A percentile compares a stretch with the other conserved stretches of the same genome.
These are phyloP conservation scores for Meyerozyma athensensis DNA, from an alignment of 1,139 yeast species.

Conservation along the genomic window DNA sequence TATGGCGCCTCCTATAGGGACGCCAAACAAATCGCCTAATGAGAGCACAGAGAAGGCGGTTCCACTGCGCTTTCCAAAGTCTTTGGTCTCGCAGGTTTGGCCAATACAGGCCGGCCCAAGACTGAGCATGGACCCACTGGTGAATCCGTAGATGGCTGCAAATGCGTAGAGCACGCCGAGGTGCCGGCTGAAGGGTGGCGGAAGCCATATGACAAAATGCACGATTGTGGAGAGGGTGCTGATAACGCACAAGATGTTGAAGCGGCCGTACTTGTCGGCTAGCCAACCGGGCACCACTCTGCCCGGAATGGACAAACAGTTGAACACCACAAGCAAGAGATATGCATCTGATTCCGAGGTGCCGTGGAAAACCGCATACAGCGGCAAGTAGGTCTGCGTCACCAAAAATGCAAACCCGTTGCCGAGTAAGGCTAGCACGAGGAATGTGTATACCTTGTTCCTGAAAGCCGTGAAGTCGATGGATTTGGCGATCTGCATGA, in stretches of 20 bases:
- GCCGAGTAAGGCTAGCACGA: conserved; percentile 27
- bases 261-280: conserved; percentile 30
- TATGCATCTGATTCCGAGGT: conserved; percentile 18
- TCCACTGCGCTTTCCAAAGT: conserved; percentile 28
- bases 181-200: conserved; percentile 23
- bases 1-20: conserved; percentile 36
- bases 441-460: conserved; percentile 20
- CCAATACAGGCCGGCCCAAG: conserved; percentile 29
- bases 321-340: conserved; percentile 24
- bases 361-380: conserved; percentile 27
- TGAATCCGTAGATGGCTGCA: conserved; percentile 25
- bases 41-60: conserved; percentile 31
- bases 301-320: conserved; percentile 27
- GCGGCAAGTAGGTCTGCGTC: conserved; percentile 22
- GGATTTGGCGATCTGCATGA: conserved; percentile 17
- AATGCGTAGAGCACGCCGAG: conserved; percentile 22
- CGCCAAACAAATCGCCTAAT: conserved; percentile 30
- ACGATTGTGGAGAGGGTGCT: conserved; percentile 18
- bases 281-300: conserved; percentile 24
- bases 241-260: conserved; percentile 23
- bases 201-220: conserved; percentile 24
- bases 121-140: conserved; percentile 28
- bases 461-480: conserved; percentile 24
- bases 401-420: conserved; percentile 27
- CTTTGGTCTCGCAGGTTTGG: conserved; percentile 23